Evolutionary conservation across 768 basidiomycete species (phyloP).

Genomic region (Mycena olivaceomarginata): DNA sequence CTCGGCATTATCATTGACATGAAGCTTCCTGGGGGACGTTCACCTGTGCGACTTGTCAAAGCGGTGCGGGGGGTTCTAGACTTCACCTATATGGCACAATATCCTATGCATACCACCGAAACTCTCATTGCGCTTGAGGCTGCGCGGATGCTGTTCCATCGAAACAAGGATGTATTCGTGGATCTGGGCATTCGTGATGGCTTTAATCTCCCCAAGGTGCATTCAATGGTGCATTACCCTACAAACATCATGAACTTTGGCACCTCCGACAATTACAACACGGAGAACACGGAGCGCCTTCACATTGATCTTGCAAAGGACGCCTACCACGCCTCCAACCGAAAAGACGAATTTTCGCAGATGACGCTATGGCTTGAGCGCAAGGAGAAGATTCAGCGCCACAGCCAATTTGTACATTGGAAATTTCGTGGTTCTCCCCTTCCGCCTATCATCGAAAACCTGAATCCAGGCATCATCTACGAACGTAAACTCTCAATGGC

Average conservation of each 20-base stretch:
- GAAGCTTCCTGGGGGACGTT: not conserved
- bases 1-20: constrained; percentile 44
- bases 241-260: not conserved
- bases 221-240: not conserved
- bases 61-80: not conserved
- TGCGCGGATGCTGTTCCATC: not conserved
- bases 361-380: too few relatives aligned
- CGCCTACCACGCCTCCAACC: too few relatives aligned
- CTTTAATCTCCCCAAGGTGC: not conserved
- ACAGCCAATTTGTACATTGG: not conserved
- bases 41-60: not conserved
- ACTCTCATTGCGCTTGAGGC: not conserved
- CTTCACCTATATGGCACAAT: not conserved
- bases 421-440: not conserved
- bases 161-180: not conserved
- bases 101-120: constrained; percentile 5
- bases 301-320: too few relatives aligned
- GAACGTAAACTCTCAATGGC: too few relatives aligned
- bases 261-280: not conserved
- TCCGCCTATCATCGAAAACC: too few relatives aligned
- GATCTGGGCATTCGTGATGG: not conserved
- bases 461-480: too few relatives aligned
- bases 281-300: not conserved
- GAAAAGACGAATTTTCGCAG: too few relatives aligned
- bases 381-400: too few relatives aligned